Evolutionary conservation across 1,284 basidiomycete genomes (phyloP).

Genomic region (Wallemia hederae): DNA sequence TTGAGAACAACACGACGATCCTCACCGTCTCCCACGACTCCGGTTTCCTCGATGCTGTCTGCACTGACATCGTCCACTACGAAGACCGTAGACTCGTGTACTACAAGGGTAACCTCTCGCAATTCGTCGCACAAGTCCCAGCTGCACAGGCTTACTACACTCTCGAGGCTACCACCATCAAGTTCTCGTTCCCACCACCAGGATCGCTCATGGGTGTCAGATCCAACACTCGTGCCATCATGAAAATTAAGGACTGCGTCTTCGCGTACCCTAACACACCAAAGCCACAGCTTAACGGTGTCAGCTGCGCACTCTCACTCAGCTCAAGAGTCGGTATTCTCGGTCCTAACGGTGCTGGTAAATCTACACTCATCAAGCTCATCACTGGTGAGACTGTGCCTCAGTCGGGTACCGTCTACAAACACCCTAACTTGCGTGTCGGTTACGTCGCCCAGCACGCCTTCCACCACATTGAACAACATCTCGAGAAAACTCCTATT

Average conservation of each 20-base stretch:
- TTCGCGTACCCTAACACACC: constrained; percentile 77
- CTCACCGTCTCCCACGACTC: constrained; percentile 95
- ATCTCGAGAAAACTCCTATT: constrained; percentile 80
- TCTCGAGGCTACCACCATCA: constrained; percentile 73
- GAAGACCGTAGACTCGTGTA: constrained; percentile 89
- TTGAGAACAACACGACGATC: constrained; percentile 51
- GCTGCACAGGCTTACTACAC: constrained; percentile 95
- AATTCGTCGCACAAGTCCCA: constrained; percentile 71
- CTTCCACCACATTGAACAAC: constrained; percentile 64
- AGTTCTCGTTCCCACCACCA: constrained; percentile 86
- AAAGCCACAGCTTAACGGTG: constrained; percentile 56
- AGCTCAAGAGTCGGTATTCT: constrained; percentile 63
- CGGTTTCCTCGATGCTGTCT: constrained; percentile 85
- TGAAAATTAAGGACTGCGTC: constrained; percentile 74
- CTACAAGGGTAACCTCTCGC: constrained; percentile 76
- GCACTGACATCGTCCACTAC: constrained; percentile 95
- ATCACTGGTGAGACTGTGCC: constrained; percentile 83
- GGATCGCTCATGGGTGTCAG: constrained; percentile 92
- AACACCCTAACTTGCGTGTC: constrained; percentile 80
- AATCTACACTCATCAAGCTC: constrained; percentile 90
- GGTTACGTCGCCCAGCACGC: constrained; percentile 97
- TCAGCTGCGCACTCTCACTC: constrained; percentile 71
- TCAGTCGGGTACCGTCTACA: constrained; percentile 77
- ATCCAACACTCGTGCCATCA: constrained; percentile 81
- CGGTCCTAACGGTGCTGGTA: constrained; percentile 78